Evolutionary conservation across 768 basidiomycete species (phyloP).

Genomic region (Tricholoma sp.): DNA sequence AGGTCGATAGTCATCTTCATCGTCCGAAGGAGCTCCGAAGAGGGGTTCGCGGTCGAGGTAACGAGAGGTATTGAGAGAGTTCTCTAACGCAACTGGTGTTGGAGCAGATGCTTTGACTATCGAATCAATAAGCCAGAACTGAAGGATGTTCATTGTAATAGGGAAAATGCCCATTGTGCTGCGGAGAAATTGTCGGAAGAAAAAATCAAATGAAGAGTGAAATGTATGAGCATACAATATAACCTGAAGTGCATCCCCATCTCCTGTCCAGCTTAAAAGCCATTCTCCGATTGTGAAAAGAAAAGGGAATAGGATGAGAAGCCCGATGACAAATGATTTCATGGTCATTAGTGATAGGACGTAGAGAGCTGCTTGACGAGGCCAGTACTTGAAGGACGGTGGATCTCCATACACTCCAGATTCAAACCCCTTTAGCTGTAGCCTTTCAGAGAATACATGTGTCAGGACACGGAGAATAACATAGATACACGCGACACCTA

Average conservation of each 20-base stretch:
- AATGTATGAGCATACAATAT: slow-evolving; percentile 57
- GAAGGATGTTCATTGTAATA: slow-evolving; percentile 80
- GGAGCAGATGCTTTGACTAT: slow-evolving; percentile 73
- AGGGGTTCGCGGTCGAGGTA: slow-evolving; percentile 57
- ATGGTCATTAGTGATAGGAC: slow-evolving; percentile 75
- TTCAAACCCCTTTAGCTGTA: slow-evolving; percentile 70
- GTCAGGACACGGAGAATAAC: slow-evolving; percentile 61
- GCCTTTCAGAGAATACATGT: slow-evolving; percentile 54
- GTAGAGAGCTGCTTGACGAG: slow-evolving; percentile 76
- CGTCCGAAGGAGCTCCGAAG: slow-evolving; percentile 45
- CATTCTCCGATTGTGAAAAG: slow-evolving; percentile 79
- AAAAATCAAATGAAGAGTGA: slow-evolving; percentile 2
- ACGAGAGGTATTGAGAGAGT: slow-evolving; percentile 28
- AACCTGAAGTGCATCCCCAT: slow-evolving; percentile 64
- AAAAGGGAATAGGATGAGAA: slow-evolving; percentile 67
- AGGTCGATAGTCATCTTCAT: slow-evolving; percentile 36
- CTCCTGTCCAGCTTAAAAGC: slow-evolving; percentile 74
- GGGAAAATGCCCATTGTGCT: slow-evolving; percentile 93
- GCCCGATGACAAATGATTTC: slow-evolving; percentile 83
- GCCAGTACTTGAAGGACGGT: slow-evolving; percentile 68
- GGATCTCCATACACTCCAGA: slow-evolving; percentile 89
- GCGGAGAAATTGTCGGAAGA: slow-evolving; percentile 37
- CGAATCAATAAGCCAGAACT: slow-evolving; percentile 95
- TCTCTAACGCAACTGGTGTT: slow-evolving; percentile 31
- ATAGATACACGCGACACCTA: slow-evolving; percentile 85